A percentile compares a stretch with the other conserved stretches of the same genome.
Evolutionary conservation across 495 filamentous ascomycete genomes (phyloP).

Genomic region (Annulohypoxylon bovei): DNA sequence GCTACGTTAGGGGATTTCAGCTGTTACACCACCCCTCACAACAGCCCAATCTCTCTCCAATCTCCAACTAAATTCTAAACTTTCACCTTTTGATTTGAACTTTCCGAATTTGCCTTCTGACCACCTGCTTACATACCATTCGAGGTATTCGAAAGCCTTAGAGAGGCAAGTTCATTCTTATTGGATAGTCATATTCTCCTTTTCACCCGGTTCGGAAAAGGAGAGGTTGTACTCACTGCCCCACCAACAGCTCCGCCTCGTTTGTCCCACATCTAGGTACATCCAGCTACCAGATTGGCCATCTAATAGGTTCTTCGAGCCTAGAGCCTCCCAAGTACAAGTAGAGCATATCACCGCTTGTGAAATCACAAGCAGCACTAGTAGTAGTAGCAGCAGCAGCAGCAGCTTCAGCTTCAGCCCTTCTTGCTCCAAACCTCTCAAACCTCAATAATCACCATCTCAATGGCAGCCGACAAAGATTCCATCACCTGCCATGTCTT

Average conservation of each 20-base stretch:
- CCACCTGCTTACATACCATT: slow-evolving; percentile 10
- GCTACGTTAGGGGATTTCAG: slow-evolving; percentile 31
- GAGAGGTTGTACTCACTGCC: slow-evolving; percentile 34
- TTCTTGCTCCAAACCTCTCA: background rate
- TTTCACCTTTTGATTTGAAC: background rate
- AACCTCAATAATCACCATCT: background rate
- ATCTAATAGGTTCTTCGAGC: slow-evolving; percentile 7
- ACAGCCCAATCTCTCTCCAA: slow-evolving; percentile 2
- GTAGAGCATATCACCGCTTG: slow-evolving; percentile 26
- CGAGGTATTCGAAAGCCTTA: background rate
- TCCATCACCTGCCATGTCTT: slow-evolving; percentile 71
- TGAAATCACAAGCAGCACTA: background rate
- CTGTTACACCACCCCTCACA: slow-evolving; percentile 26
- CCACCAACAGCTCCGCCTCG: slow-evolving; percentile 40
- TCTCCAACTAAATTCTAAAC: background rate
- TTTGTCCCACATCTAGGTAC: slow-evolving; percentile 34
- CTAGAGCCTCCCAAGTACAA: slow-evolving; percentile 32
- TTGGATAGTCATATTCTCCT: slow-evolving; percentile 9
- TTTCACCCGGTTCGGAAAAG: slow-evolving; percentile 15
- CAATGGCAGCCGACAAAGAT: slow-evolving; percentile 55
- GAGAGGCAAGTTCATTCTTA: background rate
- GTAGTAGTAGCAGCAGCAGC: background rate
- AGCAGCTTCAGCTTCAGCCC: background rate
- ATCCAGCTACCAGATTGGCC: slow-evolving; percentile 5
- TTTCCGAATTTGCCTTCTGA: slow-evolving; percentile 8